A percentile compares a stretch with the other conserved stretches of the same genome.
phyloP scores from a whole-genome alignment of 2,329 filamentous ascomycete species.

The Peltaster fructicola region DNA sequence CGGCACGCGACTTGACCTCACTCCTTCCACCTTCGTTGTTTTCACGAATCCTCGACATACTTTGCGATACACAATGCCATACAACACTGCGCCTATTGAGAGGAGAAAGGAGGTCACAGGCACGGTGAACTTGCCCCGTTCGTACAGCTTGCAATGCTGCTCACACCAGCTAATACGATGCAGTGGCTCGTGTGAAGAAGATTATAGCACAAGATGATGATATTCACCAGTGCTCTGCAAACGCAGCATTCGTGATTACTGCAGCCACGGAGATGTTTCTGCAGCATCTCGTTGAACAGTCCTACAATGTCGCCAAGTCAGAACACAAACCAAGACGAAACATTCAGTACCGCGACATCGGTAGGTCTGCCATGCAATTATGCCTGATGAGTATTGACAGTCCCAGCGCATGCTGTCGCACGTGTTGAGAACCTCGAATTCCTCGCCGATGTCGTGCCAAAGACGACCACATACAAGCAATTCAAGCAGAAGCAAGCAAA shows the following conservation, averaged over 20 bases:
- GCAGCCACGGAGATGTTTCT: slow-evolving; percentile 93
- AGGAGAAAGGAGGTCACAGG: slow-evolving; percentile 70
- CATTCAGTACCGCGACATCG: slow-evolving; percentile 88
- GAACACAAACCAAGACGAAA: slow-evolving; percentile 86
- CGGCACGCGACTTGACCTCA: no score
- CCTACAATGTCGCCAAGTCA: slow-evolving; percentile 72
- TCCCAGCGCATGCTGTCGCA: slow-evolving; percentile 60
- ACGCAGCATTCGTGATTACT: slow-evolving; percentile 84
- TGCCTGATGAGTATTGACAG: not conserved
- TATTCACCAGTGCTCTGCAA: slow-evolving; percentile 72
- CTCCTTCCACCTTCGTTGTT: no score
- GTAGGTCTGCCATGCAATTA: slow-evolving; percentile 28
- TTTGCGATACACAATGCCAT: slow-evolving; percentile 71
- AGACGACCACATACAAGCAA: slow-evolving; percentile 64
- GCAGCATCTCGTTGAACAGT: slow-evolving; percentile 71
- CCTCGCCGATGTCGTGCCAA: slow-evolving; percentile 75
- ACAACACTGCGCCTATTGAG: slow-evolving; percentile 72
- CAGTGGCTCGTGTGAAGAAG: slow-evolving; percentile 90
- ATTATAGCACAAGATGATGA: slow-evolving; percentile 82
- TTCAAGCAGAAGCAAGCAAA: slow-evolving; percentile 42
- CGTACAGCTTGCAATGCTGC: slow-evolving; percentile 24
- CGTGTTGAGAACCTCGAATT: slow-evolving; percentile 92
- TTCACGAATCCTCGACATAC: no score
- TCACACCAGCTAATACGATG: slow-evolving; percentile 1
- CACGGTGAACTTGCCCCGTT: slow-evolving; percentile 69